phyloP scores from a whole-genome alignment of 257 asterid genomes.

The Coffea eugenioides region DNA sequence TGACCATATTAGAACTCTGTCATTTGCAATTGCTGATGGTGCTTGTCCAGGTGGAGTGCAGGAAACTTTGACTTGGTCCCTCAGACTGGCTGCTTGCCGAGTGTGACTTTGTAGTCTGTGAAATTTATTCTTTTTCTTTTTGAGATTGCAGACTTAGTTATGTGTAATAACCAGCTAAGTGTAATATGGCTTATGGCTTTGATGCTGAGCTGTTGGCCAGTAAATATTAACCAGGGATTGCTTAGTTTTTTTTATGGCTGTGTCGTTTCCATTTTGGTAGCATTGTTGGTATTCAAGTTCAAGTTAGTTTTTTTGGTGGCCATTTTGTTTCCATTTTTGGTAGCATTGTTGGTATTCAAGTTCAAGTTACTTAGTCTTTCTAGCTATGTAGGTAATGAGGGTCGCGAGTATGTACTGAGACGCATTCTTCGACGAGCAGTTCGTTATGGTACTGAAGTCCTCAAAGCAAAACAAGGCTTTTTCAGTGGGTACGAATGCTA shows the following conservation, averaged over 20 bases:
- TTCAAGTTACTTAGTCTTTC: slow-evolving; percentile 15
- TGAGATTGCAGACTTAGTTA: not conserved
- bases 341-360: slow-evolving; percentile 1
- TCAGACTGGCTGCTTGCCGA: slow-evolving; percentile 1
- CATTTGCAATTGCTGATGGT: slow-evolving; percentile 99
- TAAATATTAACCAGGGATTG: not conserved
- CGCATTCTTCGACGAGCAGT: slow-evolving; percentile 98
- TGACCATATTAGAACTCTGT: slow-evolving; percentile 93
- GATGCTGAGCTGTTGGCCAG: not conserved
- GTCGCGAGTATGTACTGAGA: slow-evolving; percentile 94
- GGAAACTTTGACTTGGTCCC: slow-evolving; percentile 5
- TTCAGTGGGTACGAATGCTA: slow-evolving; percentile 62
- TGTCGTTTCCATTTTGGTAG: not conserved
- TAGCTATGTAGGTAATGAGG: slow-evolving; percentile 78
- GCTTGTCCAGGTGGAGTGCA: slow-evolving; percentile 77
- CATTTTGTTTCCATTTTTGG: not conserved
- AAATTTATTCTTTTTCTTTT: not conserved
- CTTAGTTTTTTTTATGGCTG: not conserved
- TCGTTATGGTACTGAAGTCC: slow-evolving; percentile 94
- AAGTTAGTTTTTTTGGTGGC: not conserved
- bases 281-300: not conserved
- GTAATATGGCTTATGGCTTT: not conserved
- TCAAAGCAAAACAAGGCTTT: slow-evolving; percentile 83
- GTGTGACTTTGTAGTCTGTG: not conserved
- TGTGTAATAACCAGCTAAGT: not conserved